Percentiles rank a stretch among this genome's conserved stretches.
Evolutionary conservation across 1,139 yeast species (phyloP).

Genomic region (Blastobotrys arbuscula): DNA sequence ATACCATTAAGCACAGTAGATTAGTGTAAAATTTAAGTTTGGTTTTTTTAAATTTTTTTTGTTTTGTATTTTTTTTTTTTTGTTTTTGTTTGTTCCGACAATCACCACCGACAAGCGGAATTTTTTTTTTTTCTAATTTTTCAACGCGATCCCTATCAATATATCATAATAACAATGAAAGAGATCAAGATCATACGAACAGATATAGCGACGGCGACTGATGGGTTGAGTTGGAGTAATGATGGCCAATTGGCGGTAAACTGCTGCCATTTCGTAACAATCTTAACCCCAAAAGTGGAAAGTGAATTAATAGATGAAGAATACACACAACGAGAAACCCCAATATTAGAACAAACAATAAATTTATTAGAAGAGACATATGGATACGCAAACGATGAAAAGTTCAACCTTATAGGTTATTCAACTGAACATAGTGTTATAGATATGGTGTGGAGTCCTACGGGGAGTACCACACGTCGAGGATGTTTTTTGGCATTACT

Average conservation of each 20-base stretch:
- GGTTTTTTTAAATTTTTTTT: not conserved
- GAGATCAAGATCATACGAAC: constrained; percentile 22
- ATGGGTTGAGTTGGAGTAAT: constrained; percentile 24
- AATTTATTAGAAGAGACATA: not conserved
- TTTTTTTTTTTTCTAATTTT: not conserved
- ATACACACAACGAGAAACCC: constrained; percentile 15
- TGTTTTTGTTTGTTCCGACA: not conserved
- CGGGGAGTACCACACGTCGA: constrained; percentile 19
- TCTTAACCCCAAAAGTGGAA: constrained; percentile 5
- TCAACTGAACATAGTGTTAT: constrained; percentile 19
- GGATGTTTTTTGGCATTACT: constrained; percentile 19
- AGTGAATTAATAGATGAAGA: constrained; percentile 13
- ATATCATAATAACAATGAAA: constrained; percentile 4
- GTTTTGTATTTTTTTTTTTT: not conserved
- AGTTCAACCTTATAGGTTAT: constrained; percentile 17
- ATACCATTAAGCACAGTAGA: too few relatives aligned
- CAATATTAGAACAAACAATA: constrained; percentile 1
- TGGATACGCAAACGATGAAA: constrained; percentile 15
- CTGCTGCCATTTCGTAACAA: constrained; percentile 16
- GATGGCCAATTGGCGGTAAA: constrained; percentile 24
- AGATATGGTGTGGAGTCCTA: constrained; percentile 25
- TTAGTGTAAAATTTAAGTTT: not conserved
- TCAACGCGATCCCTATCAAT: not conserved
- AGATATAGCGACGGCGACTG: constrained; percentile 17
- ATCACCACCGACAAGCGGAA: not conserved